A percentile compares a stretch with the other conserved stretches of the same genome.
These are phyloP conservation scores for Rhizopogon rudus DNA, from an alignment of 768 basidiomycete genomes.

Conservation along the genomic window DNA sequence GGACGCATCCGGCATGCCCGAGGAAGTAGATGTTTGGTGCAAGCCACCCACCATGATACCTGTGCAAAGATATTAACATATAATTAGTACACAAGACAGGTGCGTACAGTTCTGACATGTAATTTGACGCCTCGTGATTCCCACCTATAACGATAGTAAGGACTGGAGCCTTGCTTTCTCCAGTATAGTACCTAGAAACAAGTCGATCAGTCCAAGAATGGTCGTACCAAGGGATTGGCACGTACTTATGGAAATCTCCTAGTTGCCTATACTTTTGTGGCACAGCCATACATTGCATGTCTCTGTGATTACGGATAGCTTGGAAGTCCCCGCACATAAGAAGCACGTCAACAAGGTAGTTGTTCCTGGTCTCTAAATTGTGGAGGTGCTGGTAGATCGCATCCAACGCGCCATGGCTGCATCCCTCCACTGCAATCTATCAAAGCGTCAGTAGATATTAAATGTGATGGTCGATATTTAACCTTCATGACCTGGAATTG, in stretches of 20 bases:
- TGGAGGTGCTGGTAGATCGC: slow-evolving; percentile 74
- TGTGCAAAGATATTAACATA: slow-evolving; percentile 23
- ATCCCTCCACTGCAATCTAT: slow-evolving; percentile 88
- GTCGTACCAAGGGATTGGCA: neutral
- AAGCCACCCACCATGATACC: slow-evolving; percentile 96
- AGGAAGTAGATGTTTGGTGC: slow-evolving; percentile 97
- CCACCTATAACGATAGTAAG: slow-evolving; percentile 95
- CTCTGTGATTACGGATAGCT: slow-evolving; percentile 80
- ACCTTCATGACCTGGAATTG: neutral
- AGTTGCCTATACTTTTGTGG: slow-evolving; percentile 84
- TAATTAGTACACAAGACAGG: neutral
- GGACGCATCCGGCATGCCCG: slow-evolving; percentile 84
- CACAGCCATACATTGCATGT: slow-evolving; percentile 88
- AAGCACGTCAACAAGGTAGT: slow-evolving; percentile 75
- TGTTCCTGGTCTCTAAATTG: slow-evolving; percentile 53
- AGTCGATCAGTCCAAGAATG: neutral
- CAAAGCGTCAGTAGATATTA: neutral
- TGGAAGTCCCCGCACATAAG: slow-evolving; percentile 97
- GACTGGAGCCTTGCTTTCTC: slow-evolving; percentile 74
- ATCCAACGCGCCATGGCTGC: slow-evolving; percentile 93
- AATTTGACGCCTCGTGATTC: slow-evolving; percentile 96
- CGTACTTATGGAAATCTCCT: slow-evolving; percentile 78
- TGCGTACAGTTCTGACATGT: slow-evolving; percentile 90
- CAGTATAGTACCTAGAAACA: slow-evolving; percentile 76
- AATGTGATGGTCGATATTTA: too few species aligned